Percentiles rank a stretch among this genome's conserved stretches.
Evolutionary conservation across 768 basidiomycete genomes (phyloP).

Genomic region (Udeniomyces megalosporus): DNA sequence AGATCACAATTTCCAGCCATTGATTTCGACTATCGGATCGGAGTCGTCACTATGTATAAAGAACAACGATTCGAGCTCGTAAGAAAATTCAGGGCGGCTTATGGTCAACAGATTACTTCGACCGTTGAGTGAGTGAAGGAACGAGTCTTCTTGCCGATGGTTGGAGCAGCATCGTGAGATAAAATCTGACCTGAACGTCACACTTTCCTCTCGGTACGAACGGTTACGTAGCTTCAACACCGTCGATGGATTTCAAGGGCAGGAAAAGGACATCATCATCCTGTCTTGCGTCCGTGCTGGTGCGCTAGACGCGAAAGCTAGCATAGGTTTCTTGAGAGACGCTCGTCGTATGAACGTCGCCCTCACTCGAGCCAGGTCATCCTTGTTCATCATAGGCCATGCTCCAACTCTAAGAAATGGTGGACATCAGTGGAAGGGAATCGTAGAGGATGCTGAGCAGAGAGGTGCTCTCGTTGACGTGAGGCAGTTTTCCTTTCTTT

Average conservation of each 20-base stretch:
- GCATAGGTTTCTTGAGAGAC: constrained; percentile 79
- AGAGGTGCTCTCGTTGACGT: constrained; percentile 53
- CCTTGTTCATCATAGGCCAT: constrained; percentile 84
- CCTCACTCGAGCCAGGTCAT: constrained; percentile 57
- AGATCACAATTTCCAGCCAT: constrained; percentile 41
- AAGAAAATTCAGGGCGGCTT: constrained; percentile 49
- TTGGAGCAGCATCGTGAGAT: background rate
- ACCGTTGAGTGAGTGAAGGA: constrained; percentile 51
- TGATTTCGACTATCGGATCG: constrained; percentile 43
- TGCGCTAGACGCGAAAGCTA: constrained; percentile 45
- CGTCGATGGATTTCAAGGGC: constrained; percentile 97
- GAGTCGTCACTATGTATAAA: constrained; percentile 84
- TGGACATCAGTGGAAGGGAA: constrained; percentile 54
- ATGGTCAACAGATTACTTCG: constrained; percentile 51
- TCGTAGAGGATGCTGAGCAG: constrained; percentile 56
- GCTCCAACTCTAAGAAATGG: constrained; percentile 76
- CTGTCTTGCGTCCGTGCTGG: constrained; percentile 92
- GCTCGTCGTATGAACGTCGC: constrained; percentile 15
- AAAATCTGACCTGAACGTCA: background rate
- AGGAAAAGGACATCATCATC: constrained; percentile 97
- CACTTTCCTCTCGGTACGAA: background rate
- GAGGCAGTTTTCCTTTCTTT: constrained; percentile 19
- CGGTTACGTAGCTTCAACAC: constrained; percentile 52
- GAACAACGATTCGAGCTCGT: constrained; percentile 68
- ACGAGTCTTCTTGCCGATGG: background rate